phyloP scores from a whole-genome alignment of 306 rosid species.

The Oxytropis ochrocephala region DNA sequence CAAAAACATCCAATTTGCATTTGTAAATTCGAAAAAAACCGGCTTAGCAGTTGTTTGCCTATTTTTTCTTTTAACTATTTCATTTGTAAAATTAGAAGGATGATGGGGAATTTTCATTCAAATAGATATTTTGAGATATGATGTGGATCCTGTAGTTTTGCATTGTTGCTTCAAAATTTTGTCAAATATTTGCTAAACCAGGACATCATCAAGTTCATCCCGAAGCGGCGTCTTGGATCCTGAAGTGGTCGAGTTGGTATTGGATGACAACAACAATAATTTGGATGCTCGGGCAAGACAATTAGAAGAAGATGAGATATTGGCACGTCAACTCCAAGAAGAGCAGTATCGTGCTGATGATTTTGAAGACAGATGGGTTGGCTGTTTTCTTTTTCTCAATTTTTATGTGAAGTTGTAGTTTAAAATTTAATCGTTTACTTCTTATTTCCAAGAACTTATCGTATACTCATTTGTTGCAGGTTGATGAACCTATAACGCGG shows the following conservation, averaged over 20 bases:
- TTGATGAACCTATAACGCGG: no score
- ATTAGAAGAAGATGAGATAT: no score
- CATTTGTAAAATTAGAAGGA: no score
- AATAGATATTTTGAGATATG: background rate
- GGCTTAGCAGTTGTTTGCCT: background rate
- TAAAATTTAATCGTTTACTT: no score
- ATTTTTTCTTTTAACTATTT: background rate
- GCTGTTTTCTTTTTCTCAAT: no score
- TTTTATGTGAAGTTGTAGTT: no score
- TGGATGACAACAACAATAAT: background rate
- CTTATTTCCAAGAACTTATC: no score
- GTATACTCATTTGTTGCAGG: no score
- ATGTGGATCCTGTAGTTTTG: background rate
- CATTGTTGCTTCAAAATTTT: background rate
- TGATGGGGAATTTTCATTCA: background rate
- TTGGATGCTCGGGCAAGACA: background rate
- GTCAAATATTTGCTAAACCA: slow-evolving; percentile 12
- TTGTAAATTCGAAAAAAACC: background rate
- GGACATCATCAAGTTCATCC: slow-evolving; percentile 53
- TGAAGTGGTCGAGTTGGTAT: slow-evolving; percentile 50
- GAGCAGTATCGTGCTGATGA: background rate
- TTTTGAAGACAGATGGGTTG: no score
- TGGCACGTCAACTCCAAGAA: background rate
- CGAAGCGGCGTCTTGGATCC: slow-evolving; percentile 23
- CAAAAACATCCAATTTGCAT: background rate